Evolutionary conservation across 2,329 filamentous ascomycete genomes (phyloP).

Genomic region (Penicillium brasilianum): DNA sequence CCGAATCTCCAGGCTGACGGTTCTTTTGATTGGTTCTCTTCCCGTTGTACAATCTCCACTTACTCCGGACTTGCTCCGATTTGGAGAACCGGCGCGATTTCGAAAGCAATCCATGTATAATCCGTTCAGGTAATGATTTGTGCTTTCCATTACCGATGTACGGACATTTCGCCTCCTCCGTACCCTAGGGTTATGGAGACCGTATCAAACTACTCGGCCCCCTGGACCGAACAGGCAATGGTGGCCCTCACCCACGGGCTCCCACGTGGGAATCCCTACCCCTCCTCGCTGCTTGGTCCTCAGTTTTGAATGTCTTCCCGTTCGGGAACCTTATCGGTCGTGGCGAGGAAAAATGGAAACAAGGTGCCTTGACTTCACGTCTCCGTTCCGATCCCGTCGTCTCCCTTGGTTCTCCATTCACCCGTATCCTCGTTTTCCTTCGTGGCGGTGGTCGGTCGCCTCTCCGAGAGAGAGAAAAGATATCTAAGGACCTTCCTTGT

Average conservation of each 20-base stretch:
- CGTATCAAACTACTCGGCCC: constrained; percentile 13
- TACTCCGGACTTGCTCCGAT: constrained; percentile 7
- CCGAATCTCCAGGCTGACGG: constrained; percentile 20
- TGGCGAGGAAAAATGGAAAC: constrained; percentile 12
- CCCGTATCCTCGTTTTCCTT: background rate
- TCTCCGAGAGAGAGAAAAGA: background rate
- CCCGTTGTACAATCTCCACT: constrained; percentile 2
- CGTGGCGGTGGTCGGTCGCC: background rate
- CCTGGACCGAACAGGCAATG: constrained; percentile 19
- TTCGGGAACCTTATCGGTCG: constrained; percentile 23
- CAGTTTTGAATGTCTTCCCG: background rate
- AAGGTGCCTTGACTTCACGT: background rate
- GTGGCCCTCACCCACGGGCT: constrained; percentile 17
- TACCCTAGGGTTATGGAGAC: background rate
- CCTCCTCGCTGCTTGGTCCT: constrained; percentile 11
- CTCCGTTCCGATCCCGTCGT: background rate
- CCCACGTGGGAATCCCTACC: constrained; percentile 25
- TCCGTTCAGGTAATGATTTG: background rate
- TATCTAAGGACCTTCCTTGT: background rate
- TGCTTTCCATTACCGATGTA: background rate
- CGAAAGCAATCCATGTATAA: background rate
- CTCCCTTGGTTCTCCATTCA: background rate
- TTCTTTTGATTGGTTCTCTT: background rate
- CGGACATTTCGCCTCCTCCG: background rate
- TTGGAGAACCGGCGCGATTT: background rate